phyloP scores from a whole-genome alignment of 139 green algal genomes.

The Astrephomene gubernaculifera region DNA sequence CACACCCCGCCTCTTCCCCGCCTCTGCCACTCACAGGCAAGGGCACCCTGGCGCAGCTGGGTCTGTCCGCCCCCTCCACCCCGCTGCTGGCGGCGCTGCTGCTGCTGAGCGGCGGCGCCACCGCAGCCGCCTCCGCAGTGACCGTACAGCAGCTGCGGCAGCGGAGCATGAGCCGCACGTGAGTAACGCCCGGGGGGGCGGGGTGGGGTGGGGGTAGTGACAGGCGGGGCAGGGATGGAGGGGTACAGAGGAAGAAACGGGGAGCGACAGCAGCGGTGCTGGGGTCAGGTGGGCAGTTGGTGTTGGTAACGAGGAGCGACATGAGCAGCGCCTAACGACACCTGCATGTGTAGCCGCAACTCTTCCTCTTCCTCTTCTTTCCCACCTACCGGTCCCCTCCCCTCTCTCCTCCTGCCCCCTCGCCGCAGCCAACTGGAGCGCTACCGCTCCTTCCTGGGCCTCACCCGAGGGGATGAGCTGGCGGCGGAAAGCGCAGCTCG shows the following conservation, averaged over 20 bases:
- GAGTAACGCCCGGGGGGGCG: conserved; percentile 1
- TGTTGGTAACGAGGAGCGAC: no score
- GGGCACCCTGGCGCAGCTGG: conserved; percentile 52
- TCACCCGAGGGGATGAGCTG: conserved; percentile 62
- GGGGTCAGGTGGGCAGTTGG: no score
- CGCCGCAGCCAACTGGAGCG: conserved; percentile 53
- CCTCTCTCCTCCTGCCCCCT: not conserved
- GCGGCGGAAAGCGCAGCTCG: conserved; percentile 41
- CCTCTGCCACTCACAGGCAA: conserved; percentile 15
- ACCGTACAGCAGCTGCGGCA: conserved; percentile 59
- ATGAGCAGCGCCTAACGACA: no score
- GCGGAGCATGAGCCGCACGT: conserved; percentile 65
- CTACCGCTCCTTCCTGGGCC: conserved; percentile 77
- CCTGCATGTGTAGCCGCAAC: not conserved
- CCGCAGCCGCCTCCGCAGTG: conserved; percentile 45
- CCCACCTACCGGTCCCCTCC: not conserved
- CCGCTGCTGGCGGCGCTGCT: conserved; percentile 50
- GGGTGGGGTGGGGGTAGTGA: no score
- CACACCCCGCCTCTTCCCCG: no score
- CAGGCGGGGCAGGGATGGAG: no score
- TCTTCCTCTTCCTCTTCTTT: not conserved
- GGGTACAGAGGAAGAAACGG: no score
- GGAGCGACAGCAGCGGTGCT: no score
- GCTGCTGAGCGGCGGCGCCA: conserved; percentile 54
- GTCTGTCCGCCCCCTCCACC: conserved; percentile 60